phyloP scores from a whole-genome alignment of 2,329 filamentous ascomycete genomes.

The Colletotrichum simmondsii region DNA sequence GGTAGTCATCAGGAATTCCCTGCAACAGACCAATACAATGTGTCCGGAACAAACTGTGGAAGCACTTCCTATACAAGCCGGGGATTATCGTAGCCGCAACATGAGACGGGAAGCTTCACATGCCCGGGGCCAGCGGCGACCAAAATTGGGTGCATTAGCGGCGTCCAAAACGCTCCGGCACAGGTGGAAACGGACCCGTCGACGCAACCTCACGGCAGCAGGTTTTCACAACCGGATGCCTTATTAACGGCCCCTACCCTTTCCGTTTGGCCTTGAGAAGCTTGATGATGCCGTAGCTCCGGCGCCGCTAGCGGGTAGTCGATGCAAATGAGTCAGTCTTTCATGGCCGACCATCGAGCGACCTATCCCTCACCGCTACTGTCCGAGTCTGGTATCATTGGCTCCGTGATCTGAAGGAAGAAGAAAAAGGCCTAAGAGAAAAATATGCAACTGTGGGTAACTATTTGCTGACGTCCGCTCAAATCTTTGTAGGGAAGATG shows the following conservation, averaged over 20 bases:
- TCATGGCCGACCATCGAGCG: constrained; percentile 6
- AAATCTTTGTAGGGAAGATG: constrained; percentile 6
- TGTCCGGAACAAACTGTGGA: background rate
- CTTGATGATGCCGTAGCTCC: constrained; percentile 12
- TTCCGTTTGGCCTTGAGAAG: background rate
- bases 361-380: constrained; percentile 28
- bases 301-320: constrained; percentile 22
- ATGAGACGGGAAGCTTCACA: constrained; percentile 4
- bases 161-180: constrained; percentile 1
- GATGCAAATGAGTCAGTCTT: constrained; percentile 30
- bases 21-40: background rate
- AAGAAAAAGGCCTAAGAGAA: background rate
- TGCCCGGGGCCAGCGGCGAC: constrained; percentile 5
- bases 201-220: background rate
- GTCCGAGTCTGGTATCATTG: constrained; percentile 18
- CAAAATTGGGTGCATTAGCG: constrained; percentile 30
- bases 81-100: background rate
- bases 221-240: background rate
- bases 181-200: background rate
- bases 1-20: background rate
- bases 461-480: constrained; percentile 27
- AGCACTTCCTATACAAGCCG: background rate
- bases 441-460: constrained; percentile 12
- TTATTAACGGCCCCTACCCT: background rate
- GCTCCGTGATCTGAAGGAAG: constrained; percentile 1